Evolutionary conservation across 768 basidiomycete genomes (phyloP).

Genomic region (Tephrocybe sp.): DNA sequence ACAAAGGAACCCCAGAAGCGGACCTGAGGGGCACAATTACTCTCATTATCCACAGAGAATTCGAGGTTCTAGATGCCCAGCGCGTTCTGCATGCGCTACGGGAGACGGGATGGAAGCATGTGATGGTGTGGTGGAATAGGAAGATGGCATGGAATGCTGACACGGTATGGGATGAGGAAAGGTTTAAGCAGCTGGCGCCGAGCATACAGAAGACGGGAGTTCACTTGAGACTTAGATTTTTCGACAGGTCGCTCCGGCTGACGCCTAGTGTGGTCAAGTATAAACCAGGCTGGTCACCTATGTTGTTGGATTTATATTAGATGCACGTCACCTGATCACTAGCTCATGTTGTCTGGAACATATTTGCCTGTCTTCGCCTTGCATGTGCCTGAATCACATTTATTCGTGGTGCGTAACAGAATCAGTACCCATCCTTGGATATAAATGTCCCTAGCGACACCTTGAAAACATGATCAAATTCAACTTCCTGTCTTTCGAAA

Average conservation of each 20-base stretch:
- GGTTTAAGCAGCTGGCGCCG: neutral
- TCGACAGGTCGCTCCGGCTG: slow-evolving; percentile 1
- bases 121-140: slow-evolving; percentile 6
- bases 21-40: neutral
- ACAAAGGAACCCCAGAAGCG: neutral
- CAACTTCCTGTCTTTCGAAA: neutral
- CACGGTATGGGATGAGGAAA: slow-evolving; percentile 1
- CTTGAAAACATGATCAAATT: neutral
- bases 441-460: neutral
- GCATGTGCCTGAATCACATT: too few species aligned
- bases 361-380: too few species aligned
- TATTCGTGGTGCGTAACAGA: too few species aligned
- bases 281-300: slow-evolving; percentile 3
- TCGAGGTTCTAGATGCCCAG: slow-evolving; percentile 3
- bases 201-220: neutral
- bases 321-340: too few species aligned
- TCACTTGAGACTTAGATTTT: slow-evolving; percentile 2
- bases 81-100: neutral
- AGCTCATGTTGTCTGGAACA: too few species aligned
- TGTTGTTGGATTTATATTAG: neutral
- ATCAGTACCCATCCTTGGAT: too few species aligned
- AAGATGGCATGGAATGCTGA: slow-evolving; percentile 8
- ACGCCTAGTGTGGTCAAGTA: slow-evolving; percentile 2
- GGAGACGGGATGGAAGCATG: slow-evolving; percentile 6
- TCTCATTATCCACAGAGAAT: slow-evolving; percentile 2